A percentile compares a stretch with the other conserved stretches of the same genome.
phyloP scores from a whole-genome alignment of 257 asterid species.

The Solanum chilense region DNA sequence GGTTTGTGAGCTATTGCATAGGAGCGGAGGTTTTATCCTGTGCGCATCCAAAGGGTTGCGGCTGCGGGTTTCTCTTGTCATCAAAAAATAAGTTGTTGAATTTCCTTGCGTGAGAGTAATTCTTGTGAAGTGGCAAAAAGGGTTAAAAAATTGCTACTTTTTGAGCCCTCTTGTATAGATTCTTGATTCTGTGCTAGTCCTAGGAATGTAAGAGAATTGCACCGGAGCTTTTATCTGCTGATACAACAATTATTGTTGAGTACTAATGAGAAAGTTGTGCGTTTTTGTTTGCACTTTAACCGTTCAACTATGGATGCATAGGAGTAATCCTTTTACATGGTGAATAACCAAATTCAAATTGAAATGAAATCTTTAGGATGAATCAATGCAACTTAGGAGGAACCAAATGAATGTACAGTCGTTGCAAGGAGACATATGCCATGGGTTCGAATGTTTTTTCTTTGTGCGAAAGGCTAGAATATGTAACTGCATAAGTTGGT shows the following conservation, averaged over 20 bases:
- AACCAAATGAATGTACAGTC: background rate
- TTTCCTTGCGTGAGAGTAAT: background rate
- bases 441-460: background rate
- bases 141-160: background rate
- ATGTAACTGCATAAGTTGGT: background rate
- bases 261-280: background rate
- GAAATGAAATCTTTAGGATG: background rate
- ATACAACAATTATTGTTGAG: background rate
- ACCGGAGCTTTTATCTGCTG: background rate
- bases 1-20: background rate
- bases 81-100: background rate
- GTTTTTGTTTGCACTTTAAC: background rate
- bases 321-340: background rate
- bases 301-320: background rate
- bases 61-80: too few relatives aligned
- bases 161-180: background rate
- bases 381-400: background rate
- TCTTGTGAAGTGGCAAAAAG: background rate
- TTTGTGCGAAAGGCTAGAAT: background rate
- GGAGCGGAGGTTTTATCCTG: too few relatives aligned
- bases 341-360: background rate
- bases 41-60: too few relatives aligned
- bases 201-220: background rate
- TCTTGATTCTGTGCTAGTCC: background rate
- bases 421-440: background rate